These are phyloP conservation scores for Fusarium metavorans DNA, from an alignment of 2,329 filamentous ascomycete genomes.

Conservation along the genomic window DNA sequence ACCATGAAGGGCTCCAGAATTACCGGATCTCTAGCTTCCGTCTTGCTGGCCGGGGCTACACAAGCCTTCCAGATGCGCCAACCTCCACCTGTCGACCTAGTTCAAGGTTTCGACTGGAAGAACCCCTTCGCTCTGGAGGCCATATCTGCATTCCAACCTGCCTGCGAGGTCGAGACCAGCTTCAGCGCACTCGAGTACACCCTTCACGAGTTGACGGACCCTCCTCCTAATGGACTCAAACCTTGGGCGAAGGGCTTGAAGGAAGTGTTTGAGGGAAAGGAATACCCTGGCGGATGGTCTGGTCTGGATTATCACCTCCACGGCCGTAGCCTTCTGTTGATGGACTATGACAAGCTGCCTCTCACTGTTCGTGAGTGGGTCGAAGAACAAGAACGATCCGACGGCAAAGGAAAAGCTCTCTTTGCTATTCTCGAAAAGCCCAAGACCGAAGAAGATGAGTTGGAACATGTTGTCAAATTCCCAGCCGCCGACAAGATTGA, in stretches of 20 bases:
- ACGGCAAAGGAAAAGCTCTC: slow-evolving; percentile 52
- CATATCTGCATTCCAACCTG: slow-evolving; percentile 47
- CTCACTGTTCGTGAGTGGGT: slow-evolving; percentile 61
- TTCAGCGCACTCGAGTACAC: slow-evolving; percentile 57
- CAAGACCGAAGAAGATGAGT: slow-evolving; percentile 52
- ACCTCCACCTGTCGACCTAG: slow-evolving; percentile 48
- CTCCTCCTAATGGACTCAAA: slow-evolving; percentile 53
- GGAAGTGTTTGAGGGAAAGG: slow-evolving; percentile 52
- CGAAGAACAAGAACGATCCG: slow-evolving; percentile 54
- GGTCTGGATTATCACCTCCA: slow-evolving; percentile 65
- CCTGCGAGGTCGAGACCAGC: slow-evolving; percentile 50
- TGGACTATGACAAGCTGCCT: slow-evolving; percentile 60
- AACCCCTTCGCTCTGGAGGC: slow-evolving; percentile 52
- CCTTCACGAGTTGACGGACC: slow-evolving; percentile 56
- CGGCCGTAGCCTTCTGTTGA: slow-evolving; percentile 60
- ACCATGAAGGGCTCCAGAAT: slow-evolving; percentile 41
- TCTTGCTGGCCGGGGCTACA: slow-evolving; percentile 26
- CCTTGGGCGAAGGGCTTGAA: slow-evolving; percentile 56
- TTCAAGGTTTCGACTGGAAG: slow-evolving; percentile 56
- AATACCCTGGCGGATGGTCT: slow-evolving; percentile 65
- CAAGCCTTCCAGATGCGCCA: slow-evolving; percentile 46
- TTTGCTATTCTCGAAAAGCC: slow-evolving; percentile 57
- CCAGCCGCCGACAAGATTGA: slow-evolving; percentile 42
- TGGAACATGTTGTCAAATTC: slow-evolving; percentile 53
- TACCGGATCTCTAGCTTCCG: slow-evolving; percentile 6